Conservation (phyloP, 1,284 basidiomycete species). For the Apiotrichum mycotoxinovorans region DNA sequence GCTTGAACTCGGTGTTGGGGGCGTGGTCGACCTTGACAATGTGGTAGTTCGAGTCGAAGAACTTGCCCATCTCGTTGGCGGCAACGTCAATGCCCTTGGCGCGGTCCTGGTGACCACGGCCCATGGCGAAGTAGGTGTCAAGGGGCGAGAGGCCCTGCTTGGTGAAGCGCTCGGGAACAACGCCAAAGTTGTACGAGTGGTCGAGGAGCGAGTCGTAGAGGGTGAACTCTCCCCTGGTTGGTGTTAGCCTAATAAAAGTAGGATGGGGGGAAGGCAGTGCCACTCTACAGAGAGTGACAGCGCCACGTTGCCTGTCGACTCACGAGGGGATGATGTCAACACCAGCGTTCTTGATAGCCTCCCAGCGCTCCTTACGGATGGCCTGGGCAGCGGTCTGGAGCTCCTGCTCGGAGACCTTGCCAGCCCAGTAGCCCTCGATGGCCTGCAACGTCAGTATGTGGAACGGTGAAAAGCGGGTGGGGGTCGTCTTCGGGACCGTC, state of each 20-base stretch:
- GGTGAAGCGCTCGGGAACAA: constrained; percentile 91
- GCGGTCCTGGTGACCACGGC: constrained; percentile 89
- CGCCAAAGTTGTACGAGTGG: constrained; percentile 94
- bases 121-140: constrained; percentile 97
- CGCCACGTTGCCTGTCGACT: constrained; percentile 34
- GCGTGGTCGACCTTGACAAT: constrained; percentile 97
- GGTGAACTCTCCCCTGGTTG: constrained; percentile 85
- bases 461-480: neutral
- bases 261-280: neutral
- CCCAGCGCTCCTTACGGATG: constrained; percentile 88
- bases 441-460: constrained; percentile 53
- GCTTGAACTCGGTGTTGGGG: constrained; percentile 86
- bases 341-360: constrained; percentile 76
- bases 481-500: constrained; percentile 2
- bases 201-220: constrained; percentile 99
- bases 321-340: constrained; percentile 92
- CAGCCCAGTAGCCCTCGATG: constrained; percentile 96
- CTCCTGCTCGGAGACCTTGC: constrained; percentile 83
- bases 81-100: constrained; percentile 88
- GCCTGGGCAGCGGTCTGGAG: constrained; percentile 85
- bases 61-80: constrained; percentile 99
- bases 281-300: neutral
- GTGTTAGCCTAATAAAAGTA: neutral
- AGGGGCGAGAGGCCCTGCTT: constrained; percentile 81
- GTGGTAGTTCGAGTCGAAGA: constrained; percentile 99